Evolutionary conservation across 257 asterid species (phyloP).

Genomic region (Plantago elongata): DNA sequence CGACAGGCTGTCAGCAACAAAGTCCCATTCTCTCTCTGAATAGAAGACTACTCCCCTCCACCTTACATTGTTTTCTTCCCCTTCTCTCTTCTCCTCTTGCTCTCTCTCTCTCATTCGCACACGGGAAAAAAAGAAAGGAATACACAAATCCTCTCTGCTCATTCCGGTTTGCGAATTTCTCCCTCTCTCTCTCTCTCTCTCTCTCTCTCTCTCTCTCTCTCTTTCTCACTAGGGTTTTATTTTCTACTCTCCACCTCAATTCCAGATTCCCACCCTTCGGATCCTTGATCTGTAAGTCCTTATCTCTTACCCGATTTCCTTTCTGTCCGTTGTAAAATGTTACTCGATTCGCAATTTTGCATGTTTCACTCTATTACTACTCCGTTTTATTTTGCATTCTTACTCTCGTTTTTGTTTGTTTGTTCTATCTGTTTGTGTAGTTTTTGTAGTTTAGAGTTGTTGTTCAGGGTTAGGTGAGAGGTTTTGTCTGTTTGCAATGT

Average conservation of each 20-base stretch:
- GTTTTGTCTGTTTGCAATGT: background rate
- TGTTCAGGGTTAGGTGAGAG: background rate
- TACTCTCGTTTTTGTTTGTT: too few relatives aligned
- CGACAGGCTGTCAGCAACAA: slow-evolving; percentile 92
- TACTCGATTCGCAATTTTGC: background rate
- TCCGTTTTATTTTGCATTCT: too few relatives aligned
- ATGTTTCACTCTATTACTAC: slow-evolving; percentile 5
- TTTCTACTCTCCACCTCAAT: slow-evolving; percentile 18
- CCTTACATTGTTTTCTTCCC: slow-evolving; percentile 31
- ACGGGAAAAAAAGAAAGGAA: background rate
- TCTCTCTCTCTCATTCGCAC: slow-evolving; percentile 17
- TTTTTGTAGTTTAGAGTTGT: background rate
- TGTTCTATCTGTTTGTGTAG: too few relatives aligned
- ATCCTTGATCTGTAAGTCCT: slow-evolving; percentile 37
- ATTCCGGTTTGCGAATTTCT: background rate
- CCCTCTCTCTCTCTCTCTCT: slow-evolving; percentile 31
- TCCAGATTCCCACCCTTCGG: slow-evolving; percentile 27
- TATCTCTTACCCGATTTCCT: slow-evolving; percentile 32
- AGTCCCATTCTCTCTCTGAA: slow-evolving; percentile 37
- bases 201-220: slow-evolving; percentile 31
- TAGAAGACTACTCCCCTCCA: slow-evolving; percentile 29
- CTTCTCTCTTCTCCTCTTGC: slow-evolving; percentile 16
- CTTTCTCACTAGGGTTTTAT: slow-evolving; percentile 38
- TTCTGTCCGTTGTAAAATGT: background rate
- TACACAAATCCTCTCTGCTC: slow-evolving; percentile 25